Conservation (phyloP, 2,329 filamentous ascomycete species). For the Ophioceras dolichostomum region DNA sequence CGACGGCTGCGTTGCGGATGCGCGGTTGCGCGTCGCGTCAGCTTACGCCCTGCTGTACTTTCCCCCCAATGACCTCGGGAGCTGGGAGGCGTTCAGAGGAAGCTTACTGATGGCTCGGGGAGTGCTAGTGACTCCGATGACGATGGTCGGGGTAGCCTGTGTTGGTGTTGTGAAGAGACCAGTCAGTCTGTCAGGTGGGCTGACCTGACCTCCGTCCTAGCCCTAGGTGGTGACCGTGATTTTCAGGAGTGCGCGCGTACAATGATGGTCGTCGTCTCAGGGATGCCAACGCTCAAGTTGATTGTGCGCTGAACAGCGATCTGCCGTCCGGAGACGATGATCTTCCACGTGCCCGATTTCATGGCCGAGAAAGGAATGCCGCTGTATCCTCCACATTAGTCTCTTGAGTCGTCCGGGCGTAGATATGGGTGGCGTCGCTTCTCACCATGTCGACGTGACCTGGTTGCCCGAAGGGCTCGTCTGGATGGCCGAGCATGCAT, state of each 20-base stretch:
- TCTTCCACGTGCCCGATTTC: constrained; percentile 22
- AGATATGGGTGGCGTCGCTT: not conserved
- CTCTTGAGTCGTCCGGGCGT: not conserved
- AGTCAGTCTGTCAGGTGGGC: not conserved
- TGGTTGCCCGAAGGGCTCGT: constrained; percentile 20
- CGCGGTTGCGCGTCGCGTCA: too few species aligned
- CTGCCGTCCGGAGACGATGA: constrained; percentile 20
- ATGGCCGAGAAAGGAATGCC: constrained; percentile 23
- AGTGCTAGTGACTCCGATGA: constrained; percentile 23
- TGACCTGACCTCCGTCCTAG: not conserved
- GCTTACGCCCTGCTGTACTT: too few species aligned
- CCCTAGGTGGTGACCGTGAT: too few species aligned
- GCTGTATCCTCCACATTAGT: constrained; percentile 7
- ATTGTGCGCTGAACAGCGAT: constrained; percentile 23
- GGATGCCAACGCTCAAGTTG: constrained; percentile 18
- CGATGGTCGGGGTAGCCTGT: constrained; percentile 23
- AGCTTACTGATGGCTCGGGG: constrained; percentile 19
- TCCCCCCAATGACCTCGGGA: too few species aligned
- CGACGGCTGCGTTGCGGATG: too few species aligned
- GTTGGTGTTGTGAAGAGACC: constrained; percentile 4
- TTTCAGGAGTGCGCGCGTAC: constrained; percentile 12
- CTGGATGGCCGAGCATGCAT: constrained; percentile 21
- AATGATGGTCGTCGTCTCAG: constrained; percentile 19
- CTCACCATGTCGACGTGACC: constrained; percentile 24
- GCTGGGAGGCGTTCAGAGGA: too few species aligned